Percentiles rank a stretch among this genome's conserved stretches.
Conservation (phyloP, 202 grass and related monocot genomes). For the Dendrocalamus latiflorus region DNA sequence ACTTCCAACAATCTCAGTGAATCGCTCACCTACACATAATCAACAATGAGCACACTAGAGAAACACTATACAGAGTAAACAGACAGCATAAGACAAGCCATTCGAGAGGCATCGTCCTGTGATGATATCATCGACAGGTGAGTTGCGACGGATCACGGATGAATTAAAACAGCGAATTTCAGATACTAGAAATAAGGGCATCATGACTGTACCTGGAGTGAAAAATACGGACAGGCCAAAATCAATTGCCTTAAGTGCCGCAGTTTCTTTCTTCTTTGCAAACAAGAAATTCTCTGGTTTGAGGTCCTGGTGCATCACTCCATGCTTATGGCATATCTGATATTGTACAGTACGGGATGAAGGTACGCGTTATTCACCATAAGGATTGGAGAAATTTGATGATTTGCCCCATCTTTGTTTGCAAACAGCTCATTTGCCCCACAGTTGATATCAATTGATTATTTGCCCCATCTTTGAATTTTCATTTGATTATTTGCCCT, state of each 20-base stretch:
- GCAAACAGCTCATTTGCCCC: too few relatives aligned
- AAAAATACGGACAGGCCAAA: constrained; percentile 87
- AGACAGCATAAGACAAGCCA: too few relatives aligned
- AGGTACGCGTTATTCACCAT: constrained; percentile 5
- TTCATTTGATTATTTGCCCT: too few relatives aligned
- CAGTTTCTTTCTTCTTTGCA: constrained; percentile 82
- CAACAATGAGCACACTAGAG: constrained; percentile 12
- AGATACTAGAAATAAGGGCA: neutral
- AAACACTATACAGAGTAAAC: neutral
- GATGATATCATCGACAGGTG: neutral
- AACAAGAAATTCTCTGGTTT: constrained; percentile 95
- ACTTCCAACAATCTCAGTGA: constrained; percentile 89
- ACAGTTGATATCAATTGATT: too few relatives aligned
- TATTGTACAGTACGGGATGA: constrained; percentile 10
- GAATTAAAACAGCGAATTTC: neutral
- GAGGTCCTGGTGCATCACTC: constrained; percentile 82
- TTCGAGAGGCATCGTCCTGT: neutral
- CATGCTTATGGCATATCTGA: constrained; percentile 82
- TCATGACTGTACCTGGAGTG: constrained; percentile 52
- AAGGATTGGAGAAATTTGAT: too few relatives aligned
- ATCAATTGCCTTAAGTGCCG: constrained; percentile 74
- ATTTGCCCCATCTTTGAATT: too few relatives aligned
- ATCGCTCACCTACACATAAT: constrained; percentile 56
- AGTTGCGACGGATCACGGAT: neutral
- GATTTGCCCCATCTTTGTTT: too few relatives aligned